These are phyloP conservation scores for Achaetomium macrosporum DNA, from an alignment of 2,329 filamentous ascomycete species.

Conservation along the genomic window DNA sequence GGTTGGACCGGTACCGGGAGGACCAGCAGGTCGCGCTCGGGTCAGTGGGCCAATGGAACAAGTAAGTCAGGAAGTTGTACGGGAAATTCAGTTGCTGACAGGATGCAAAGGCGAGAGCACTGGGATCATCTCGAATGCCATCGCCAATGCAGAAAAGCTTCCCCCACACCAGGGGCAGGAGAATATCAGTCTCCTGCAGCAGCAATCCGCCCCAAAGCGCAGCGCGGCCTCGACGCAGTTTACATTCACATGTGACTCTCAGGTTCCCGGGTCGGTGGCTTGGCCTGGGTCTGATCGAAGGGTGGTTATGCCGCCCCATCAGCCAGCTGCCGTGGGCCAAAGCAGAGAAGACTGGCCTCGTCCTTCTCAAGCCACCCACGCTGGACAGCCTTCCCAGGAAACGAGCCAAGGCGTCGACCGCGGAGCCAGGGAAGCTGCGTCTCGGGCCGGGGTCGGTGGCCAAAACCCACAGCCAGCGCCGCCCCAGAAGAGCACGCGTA, in stretches of 20 bases:
- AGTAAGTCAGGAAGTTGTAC: slow-evolving; percentile 36
- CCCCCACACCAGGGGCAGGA: slow-evolving; percentile 62
- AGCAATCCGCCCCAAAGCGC: slow-evolving; percentile 53
- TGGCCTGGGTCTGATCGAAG: slow-evolving; percentile 56
- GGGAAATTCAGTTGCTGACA: slow-evolving; percentile 1
- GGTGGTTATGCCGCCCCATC: slow-evolving; percentile 9
- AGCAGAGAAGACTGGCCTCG: slow-evolving; percentile 19
- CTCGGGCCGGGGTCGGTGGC: slow-evolving; percentile 1
- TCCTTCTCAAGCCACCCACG: slow-evolving; percentile 16
- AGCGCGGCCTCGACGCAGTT: slow-evolving; percentile 79
- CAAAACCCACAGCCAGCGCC: slow-evolving; percentile 11
- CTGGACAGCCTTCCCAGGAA: slow-evolving; percentile 13
- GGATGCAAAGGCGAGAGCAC: slow-evolving; percentile 40
- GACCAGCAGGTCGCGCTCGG: slow-evolving; percentile 40
- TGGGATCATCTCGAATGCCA: slow-evolving; percentile 88
- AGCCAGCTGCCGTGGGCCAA: slow-evolving; percentile 7
- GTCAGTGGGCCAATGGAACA: slow-evolving; percentile 39
- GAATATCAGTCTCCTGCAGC: slow-evolving; percentile 71
- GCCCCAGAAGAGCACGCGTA: slow-evolving; percentile 54
- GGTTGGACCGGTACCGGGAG: slow-evolving; percentile 51
- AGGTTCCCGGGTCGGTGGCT: slow-evolving; percentile 71
- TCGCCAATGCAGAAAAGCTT: slow-evolving; percentile 76
- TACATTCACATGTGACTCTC: slow-evolving; percentile 92
- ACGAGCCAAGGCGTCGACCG: slow-evolving; percentile 6
- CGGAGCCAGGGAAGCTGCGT: slow-evolving; percentile 10